Percentiles rank a stretch among this genome's conserved stretches.
phyloP scores from a whole-genome alignment of 331 rosid genomes.

The Arachis monticola region DNA sequence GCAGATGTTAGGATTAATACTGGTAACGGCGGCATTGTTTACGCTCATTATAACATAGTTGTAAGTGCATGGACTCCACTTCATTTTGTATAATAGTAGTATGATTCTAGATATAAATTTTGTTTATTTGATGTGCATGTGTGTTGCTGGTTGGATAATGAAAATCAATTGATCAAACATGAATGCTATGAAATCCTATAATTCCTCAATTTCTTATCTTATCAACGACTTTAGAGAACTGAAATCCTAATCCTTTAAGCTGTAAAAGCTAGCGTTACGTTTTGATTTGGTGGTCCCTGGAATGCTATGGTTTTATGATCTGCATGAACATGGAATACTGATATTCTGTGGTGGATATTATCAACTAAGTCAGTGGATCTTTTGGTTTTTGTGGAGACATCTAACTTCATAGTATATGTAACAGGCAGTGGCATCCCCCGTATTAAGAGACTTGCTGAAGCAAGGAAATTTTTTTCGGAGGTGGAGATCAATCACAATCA shows the following conservation, averaged over 20 bases:
- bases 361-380: background rate
- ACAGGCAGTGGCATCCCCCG: conserved; percentile 85
- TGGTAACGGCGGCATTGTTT: conserved; percentile 64
- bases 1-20: conserved; percentile 82
- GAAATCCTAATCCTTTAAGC: too few relatives aligned
- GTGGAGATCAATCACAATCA: conserved; percentile 56
- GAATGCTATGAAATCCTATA: too few relatives aligned
- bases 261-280: background rate
- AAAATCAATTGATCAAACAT: too few relatives aligned
- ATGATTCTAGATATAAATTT: too few relatives aligned
- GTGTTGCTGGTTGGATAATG: too few relatives aligned
- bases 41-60: conserved; percentile 78
- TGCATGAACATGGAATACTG: background rate
- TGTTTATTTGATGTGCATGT: background rate
- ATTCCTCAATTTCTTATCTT: too few relatives aligned
- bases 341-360: background rate
- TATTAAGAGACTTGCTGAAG: conserved; percentile 61
- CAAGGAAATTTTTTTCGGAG: conserved; percentile 42
- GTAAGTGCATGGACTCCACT: conserved; percentile 58
- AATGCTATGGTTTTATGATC: conserved; percentile 16
- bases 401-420: conserved; percentile 36
- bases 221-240: too few relatives aligned
- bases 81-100: background rate
- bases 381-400: conserved; percentile 8
- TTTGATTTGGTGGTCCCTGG: background rate